Evolutionary conservation across 164 flowering plant genomes (phyloP).

Genomic region (Sextonia rubra): DNA sequence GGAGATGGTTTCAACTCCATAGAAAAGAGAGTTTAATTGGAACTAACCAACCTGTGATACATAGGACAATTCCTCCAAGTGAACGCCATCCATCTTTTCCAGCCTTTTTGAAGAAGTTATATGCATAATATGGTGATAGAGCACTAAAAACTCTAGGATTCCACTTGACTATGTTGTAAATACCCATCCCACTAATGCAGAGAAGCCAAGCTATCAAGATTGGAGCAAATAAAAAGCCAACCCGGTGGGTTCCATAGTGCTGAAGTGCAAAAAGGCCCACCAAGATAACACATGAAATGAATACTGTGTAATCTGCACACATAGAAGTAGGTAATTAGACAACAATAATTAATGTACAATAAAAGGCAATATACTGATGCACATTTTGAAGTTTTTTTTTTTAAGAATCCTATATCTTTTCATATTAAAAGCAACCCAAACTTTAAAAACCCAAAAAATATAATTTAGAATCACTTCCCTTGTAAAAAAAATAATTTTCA

Average conservation of each 20-base stretch:
- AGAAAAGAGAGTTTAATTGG: not conserved
- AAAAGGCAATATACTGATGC: not conserved
- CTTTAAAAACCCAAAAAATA: not conserved
- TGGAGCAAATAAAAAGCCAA: slow-evolving; percentile 65
- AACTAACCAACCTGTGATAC: slow-evolving; percentile 46
- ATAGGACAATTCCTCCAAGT: slow-evolving; percentile 54
- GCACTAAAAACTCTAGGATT: slow-evolving; percentile 42
- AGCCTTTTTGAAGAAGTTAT: slow-evolving; percentile 36
- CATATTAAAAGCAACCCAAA: not conserved
- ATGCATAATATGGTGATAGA: slow-evolving; percentile 48
- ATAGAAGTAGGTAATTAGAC: not conserved
- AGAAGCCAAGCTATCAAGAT: slow-evolving; percentile 54
- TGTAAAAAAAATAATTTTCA: too few relatives aligned
- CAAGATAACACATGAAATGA: slow-evolving; percentile 42
- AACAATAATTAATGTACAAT: not conserved
- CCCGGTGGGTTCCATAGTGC: slow-evolving; percentile 55
- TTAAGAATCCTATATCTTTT: not conserved
- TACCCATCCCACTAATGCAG: slow-evolving; percentile 50
- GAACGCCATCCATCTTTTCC: slow-evolving; percentile 56
- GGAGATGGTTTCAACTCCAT: not conserved
- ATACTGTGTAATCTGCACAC: slow-evolving; percentile 34
- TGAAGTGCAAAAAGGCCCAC: slow-evolving; percentile 61
- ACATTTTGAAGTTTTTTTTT: not conserved
- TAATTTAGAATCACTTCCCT: too few relatives aligned
- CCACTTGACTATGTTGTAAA: slow-evolving; percentile 55